phyloP scores from a whole-genome alignment of 2,329 filamentous ascomycete species.

The Apiospora pterosperma region DNA sequence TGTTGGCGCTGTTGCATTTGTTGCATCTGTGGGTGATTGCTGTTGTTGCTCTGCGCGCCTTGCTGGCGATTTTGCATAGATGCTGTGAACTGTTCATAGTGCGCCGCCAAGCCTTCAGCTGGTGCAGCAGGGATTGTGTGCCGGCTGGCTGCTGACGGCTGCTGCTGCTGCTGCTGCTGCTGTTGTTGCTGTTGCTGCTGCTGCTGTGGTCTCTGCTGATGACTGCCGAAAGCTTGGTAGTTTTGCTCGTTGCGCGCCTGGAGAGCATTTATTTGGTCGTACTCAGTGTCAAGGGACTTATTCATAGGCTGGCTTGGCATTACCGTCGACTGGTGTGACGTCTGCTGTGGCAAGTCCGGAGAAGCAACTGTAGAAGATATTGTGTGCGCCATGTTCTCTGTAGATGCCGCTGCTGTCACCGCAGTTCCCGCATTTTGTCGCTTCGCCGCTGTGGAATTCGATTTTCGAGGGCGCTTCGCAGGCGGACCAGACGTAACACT shows the following conservation, averaged over 20 bases:
- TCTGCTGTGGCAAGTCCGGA: conserved; percentile 17
- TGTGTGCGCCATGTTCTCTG: neutral
- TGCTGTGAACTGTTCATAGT: conserved; percentile 25
- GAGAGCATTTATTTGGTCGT: conserved; percentile 21
- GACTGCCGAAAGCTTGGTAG: conserved; percentile 16
- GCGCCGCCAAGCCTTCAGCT: conserved; percentile 25
- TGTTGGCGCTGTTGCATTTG: conserved; percentile 12
- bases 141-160: conserved; percentile 1
- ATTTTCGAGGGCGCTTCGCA: conserved; percentile 26
- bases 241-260: conserved; percentile 20
- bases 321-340: conserved; percentile 13
- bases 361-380: conserved; percentile 8
- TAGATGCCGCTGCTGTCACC: neutral
- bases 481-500: conserved; percentile 15
- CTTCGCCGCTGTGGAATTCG: conserved; percentile 20
- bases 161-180: conserved; percentile 17
- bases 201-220: conserved; percentile 14
- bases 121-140: conserved; percentile 4
- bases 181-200: conserved; percentile 14
- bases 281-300: conserved; percentile 24
- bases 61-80: conserved; percentile 25
- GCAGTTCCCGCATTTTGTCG: conserved; percentile 16
- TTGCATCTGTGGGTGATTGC: neutral
- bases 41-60: conserved; percentile 6
- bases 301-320: conserved; percentile 14